A percentile compares a stretch with the other conserved stretches of the same genome.
These are phyloP conservation scores for Xylaria sp. DNA, from an alignment of 2,329 filamentous ascomycete species.

Conservation along the genomic window DNA sequence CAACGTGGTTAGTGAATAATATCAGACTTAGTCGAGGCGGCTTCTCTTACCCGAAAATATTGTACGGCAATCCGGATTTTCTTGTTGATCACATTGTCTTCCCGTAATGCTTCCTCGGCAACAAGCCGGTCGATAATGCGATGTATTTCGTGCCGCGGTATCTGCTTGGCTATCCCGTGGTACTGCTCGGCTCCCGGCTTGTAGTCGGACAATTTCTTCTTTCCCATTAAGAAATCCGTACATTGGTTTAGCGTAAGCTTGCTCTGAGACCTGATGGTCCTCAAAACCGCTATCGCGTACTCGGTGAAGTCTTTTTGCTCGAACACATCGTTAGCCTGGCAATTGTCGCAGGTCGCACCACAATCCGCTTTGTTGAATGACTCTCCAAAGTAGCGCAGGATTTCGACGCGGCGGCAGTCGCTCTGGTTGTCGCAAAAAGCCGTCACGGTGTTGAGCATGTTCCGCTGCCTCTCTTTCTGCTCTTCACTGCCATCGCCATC, in stretches of 20 bases:
- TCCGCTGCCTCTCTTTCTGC: slow-evolving; percentile 81
- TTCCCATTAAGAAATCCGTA: slow-evolving; percentile 81
- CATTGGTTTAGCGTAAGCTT: slow-evolving; percentile 77
- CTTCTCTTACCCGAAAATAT: slow-evolving; percentile 66
- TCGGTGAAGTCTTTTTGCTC: slow-evolving; percentile 76
- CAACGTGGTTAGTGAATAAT: slow-evolving; percentile 27
- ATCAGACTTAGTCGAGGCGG: neutral
- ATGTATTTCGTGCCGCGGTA: slow-evolving; percentile 78
- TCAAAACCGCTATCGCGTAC: slow-evolving; percentile 71
- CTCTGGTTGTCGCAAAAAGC: slow-evolving; percentile 87
- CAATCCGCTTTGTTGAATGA: slow-evolving; percentile 74
- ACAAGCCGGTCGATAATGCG: slow-evolving; percentile 80
- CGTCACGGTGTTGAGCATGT: slow-evolving; percentile 84
- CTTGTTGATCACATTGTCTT: slow-evolving; percentile 68
- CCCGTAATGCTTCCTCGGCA: slow-evolving; percentile 71
- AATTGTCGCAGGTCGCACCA: slow-evolving; percentile 83
- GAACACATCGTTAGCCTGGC: slow-evolving; percentile 71
- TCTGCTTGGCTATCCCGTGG: slow-evolving; percentile 68
- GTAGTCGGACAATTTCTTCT: slow-evolving; percentile 58
- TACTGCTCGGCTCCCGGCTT: slow-evolving; percentile 56
- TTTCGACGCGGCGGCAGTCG: slow-evolving; percentile 85
- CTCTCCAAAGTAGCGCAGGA: slow-evolving; percentile 94
- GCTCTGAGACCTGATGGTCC: slow-evolving; percentile 63
- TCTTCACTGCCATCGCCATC: slow-evolving; percentile 74
- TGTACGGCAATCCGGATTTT: slow-evolving; percentile 69